phyloP scores from a whole-genome alignment of 352 stramenopile species.

The Aphanomyces astaci region DNA sequence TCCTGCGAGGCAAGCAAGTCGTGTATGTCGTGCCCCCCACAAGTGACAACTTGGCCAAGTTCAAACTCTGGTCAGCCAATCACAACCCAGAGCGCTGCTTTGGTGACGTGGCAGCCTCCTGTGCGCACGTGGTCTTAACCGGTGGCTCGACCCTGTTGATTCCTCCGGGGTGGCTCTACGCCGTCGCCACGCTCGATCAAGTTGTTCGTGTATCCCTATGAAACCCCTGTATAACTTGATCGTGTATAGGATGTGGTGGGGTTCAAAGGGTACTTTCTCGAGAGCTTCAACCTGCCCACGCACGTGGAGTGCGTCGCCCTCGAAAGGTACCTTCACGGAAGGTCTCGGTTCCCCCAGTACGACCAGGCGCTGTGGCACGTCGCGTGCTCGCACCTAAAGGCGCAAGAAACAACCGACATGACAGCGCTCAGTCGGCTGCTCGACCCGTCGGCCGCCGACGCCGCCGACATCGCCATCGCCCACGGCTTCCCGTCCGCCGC shows the following conservation, averaged over 20 bases:
- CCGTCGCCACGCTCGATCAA: slow-evolving; percentile 30
- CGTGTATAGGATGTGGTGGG: slow-evolving; percentile 32
- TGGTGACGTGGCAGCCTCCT: slow-evolving; percentile 28
- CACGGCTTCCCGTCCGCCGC: not conserved
- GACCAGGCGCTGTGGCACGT: slow-evolving; percentile 36
- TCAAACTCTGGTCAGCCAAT: slow-evolving; percentile 27
- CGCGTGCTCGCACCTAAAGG: slow-evolving; percentile 11
- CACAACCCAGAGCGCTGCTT: slow-evolving; percentile 32
- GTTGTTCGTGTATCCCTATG: slow-evolving; percentile 2
- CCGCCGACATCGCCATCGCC: not conserved
- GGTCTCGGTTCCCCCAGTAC: slow-evolving; percentile 33
- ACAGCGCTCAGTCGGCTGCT: not conserved
- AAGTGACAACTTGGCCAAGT: slow-evolving; percentile 29
- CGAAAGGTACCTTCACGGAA: slow-evolving; percentile 28
- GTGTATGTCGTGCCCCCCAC: slow-evolving; percentile 40
- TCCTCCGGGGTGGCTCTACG: slow-evolving; percentile 41
- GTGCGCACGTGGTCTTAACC: slow-evolving; percentile 29
- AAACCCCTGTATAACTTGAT: not conserved
- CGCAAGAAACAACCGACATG: not conserved
- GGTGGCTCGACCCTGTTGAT: slow-evolving; percentile 38
- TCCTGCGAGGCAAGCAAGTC: slow-evolving; percentile 36
- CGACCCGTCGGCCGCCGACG: not conserved
- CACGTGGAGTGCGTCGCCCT: slow-evolving; percentile 32
- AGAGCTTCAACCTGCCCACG: slow-evolving; percentile 32
- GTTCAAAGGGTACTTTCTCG: slow-evolving; percentile 41